Evolutionary conservation across 2,329 filamentous ascomycete genomes (phyloP).

Genomic region (Ceratocystis variospora): DNA sequence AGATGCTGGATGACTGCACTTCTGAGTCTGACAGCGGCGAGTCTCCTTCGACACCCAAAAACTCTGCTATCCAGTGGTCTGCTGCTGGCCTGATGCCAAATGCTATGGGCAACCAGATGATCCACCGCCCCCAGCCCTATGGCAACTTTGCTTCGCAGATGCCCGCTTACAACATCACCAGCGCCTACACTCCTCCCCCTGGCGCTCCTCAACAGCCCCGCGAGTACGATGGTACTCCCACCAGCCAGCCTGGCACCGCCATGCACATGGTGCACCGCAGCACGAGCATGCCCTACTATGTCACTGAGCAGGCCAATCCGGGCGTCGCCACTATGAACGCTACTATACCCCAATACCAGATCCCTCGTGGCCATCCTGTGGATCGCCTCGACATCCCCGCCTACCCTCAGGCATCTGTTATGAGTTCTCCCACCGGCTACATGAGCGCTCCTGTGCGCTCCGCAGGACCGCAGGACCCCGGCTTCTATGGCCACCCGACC

Average conservation of each 20-base stretch:
- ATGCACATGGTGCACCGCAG: slow-evolving; percentile 38
- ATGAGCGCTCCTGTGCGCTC: slow-evolving; percentile 42
- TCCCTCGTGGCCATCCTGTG: slow-evolving; percentile 34
- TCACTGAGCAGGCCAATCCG: slow-evolving; percentile 48
- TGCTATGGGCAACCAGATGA: slow-evolving; percentile 28
- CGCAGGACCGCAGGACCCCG: slow-evolving; percentile 36
- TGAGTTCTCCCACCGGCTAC: slow-evolving; percentile 45
- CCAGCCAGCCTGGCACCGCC: slow-evolving; percentile 27
- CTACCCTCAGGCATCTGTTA: slow-evolving; percentile 29
- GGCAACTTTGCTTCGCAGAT: slow-evolving; percentile 41
- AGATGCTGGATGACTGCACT: slow-evolving; percentile 39
- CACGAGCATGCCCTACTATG: slow-evolving; percentile 40
- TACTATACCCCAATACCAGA: slow-evolving; percentile 35
- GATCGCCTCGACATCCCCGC: slow-evolving; percentile 40
- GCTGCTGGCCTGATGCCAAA: slow-evolving; percentile 30
- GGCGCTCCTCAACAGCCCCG: slow-evolving; percentile 25
- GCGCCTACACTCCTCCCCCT: slow-evolving; percentile 13
- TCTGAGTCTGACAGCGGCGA: slow-evolving; percentile 46
- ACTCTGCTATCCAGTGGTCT: slow-evolving; percentile 39
- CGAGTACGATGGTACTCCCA: slow-evolving; percentile 27
- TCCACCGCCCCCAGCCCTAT: slow-evolving; percentile 42
- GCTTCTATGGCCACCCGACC: slow-evolving; percentile 43
- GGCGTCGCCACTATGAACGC: slow-evolving; percentile 49
- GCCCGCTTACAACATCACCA: slow-evolving; percentile 29
- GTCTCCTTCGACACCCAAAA: slow-evolving; percentile 44